A percentile compares a stretch with the other conserved stretches of the same genome.
These are phyloP conservation scores for Hypoxylon rickii DNA, from an alignment of 495 filamentous ascomycete species.

Conservation along the genomic window DNA sequence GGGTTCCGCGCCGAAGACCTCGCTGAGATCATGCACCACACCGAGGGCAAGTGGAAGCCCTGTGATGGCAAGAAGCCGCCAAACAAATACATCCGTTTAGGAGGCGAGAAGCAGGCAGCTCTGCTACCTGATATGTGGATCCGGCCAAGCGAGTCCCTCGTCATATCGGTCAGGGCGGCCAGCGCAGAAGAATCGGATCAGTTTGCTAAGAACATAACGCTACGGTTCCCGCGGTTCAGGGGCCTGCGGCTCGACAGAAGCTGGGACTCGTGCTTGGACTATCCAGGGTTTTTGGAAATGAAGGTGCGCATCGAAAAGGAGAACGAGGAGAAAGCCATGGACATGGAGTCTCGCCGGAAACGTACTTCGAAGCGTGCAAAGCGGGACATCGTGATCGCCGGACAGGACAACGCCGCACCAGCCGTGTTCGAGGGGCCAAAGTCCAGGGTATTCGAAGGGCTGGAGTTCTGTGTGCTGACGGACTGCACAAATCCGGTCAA, in stretches of 20 bases:
- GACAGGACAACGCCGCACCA: constrained; percentile 57
- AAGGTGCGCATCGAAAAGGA: constrained; percentile 73
- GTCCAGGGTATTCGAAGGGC: constrained; percentile 66
- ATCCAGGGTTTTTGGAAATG: constrained; percentile 76
- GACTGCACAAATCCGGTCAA: constrained; percentile 56
- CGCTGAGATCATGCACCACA: constrained; percentile 75
- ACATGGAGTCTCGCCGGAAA: constrained; percentile 73
- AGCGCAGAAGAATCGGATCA: constrained; percentile 72
- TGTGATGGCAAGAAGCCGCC: constrained; percentile 86
- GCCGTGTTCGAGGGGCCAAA: constrained; percentile 55
- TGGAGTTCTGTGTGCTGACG: constrained; percentile 72
- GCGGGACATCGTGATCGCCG: constrained; percentile 74
- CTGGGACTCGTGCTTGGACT: constrained; percentile 78
- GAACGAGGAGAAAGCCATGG: constrained; percentile 71
- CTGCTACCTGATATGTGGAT: constrained; percentile 95
- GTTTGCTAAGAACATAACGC: constrained; percentile 76
- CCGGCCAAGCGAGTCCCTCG: constrained; percentile 81
- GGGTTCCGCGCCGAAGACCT: constrained; percentile 89
- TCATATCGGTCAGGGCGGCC: constrained; percentile 89
- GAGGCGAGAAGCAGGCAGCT: constrained; percentile 66
- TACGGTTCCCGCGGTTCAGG: constrained; percentile 93
- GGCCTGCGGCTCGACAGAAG: constrained; percentile 76
- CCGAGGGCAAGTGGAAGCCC: constrained; percentile 86
- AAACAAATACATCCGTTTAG: constrained; percentile 77
- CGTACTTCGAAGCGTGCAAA: constrained; percentile 66